phyloP scores from a whole-genome alignment of 805 yeast genomes.

The Ogataea nakhonphanomensis region DNA sequence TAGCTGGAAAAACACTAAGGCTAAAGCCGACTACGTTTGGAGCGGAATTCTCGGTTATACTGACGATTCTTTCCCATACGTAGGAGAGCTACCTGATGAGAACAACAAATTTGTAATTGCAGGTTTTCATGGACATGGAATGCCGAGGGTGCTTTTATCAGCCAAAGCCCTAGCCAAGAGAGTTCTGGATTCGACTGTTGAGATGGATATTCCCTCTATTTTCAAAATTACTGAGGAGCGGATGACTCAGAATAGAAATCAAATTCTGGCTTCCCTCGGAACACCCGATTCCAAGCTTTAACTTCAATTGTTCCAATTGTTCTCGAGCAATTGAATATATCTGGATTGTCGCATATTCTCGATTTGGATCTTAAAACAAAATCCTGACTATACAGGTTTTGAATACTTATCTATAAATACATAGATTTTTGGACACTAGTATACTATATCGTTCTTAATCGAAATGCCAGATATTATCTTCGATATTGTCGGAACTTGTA shows the following conservation, averaged over 20 bases:
- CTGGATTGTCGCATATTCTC: too few relatives aligned
- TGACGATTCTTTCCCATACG: constrained; percentile 39
- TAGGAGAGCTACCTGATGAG: constrained; percentile 35
- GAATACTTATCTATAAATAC: too few relatives aligned
- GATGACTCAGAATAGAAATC: constrained; percentile 15
- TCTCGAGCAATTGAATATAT: too few relatives aligned
- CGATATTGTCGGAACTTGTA: constrained; percentile 32
- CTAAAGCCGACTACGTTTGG: constrained; percentile 35
- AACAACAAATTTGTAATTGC: constrained; percentile 39
- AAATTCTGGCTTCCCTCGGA: constrained; percentile 12
- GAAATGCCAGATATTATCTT: constrained; percentile 30
- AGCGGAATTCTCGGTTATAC: constrained; percentile 48
- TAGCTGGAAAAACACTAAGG: constrained; percentile 32
- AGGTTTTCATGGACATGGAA: constrained; percentile 51
- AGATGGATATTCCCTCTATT: constrained; percentile 20
- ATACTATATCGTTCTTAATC: not conserved
- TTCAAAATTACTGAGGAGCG: constrained; percentile 24
- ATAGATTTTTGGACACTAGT: not conserved
- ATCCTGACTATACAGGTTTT: not conserved
- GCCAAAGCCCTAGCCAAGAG: constrained; percentile 38
- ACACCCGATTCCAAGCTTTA: constrained; percentile 4
- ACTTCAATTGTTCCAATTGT: not conserved
- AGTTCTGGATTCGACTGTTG: constrained; percentile 5
- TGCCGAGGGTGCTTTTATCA: constrained; percentile 43
- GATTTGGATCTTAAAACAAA: not conserved